Conservation (phyloP, 306 rosid species). For the Canavalia gladiata region DNA sequence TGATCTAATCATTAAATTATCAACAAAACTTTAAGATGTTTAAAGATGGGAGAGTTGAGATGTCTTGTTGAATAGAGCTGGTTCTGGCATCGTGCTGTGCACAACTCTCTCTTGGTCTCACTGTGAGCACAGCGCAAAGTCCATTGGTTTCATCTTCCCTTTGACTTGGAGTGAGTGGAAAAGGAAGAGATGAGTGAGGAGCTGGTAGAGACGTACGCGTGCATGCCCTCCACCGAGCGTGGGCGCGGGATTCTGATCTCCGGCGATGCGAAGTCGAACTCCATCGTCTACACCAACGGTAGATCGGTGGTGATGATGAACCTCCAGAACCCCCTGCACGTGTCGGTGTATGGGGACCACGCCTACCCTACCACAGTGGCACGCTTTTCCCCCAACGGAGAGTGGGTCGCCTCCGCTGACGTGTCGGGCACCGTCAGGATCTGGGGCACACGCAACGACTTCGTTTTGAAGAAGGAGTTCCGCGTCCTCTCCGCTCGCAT, state of each 20-base stretch:
- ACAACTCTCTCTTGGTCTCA: too few species aligned
- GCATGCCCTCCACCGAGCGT: slow-evolving; percentile 85
- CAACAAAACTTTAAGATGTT: too few species aligned
- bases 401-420: slow-evolving; percentile 97
- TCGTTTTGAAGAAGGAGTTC: slow-evolving; percentile 92
- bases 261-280: slow-evolving; percentile 79
- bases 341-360: slow-evolving; percentile 88
- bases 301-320: slow-evolving; percentile 83
- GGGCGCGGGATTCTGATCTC: slow-evolving; percentile 96
- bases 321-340: slow-evolving; percentile 82
- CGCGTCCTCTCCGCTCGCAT: slow-evolving; percentile 87
- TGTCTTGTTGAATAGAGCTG: too few species aligned
- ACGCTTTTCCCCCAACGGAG: slow-evolving; percentile 88
- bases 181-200: slow-evolving; percentile 53
- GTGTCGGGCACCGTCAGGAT: slow-evolving; percentile 86
- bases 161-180: too few species aligned
- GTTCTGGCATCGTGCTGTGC: too few species aligned
- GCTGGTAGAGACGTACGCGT: slow-evolving; percentile 81
- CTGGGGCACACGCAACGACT: slow-evolving; percentile 88
- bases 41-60: too few species aligned
- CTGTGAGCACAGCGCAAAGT: too few species aligned
- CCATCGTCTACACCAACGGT: slow-evolving; percentile 78
- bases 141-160: too few species aligned
- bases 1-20: too few species aligned
- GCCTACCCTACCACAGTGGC: slow-evolving; percentile 91